Conservation (phyloP, 306 rosid genomes). For the Sicyos baderoa region DNA sequence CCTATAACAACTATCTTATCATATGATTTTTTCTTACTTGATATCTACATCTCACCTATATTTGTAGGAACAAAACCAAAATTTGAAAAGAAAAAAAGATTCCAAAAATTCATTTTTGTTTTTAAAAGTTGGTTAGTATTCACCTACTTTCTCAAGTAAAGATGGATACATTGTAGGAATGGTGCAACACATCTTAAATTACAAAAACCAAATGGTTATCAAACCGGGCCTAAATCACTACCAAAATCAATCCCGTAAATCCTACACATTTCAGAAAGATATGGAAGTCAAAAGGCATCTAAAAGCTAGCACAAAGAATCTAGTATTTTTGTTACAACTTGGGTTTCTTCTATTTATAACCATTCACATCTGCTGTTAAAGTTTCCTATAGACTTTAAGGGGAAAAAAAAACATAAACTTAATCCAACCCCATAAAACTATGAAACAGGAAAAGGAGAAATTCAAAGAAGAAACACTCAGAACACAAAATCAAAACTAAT, state of each 20-base stretch:
- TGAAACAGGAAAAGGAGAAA: background rate
- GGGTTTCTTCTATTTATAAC: background rate
- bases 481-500: background rate
- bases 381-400: background rate
- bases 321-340: background rate
- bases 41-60: too few species aligned
- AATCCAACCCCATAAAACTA: background rate
- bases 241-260: background rate
- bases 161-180: too few species aligned
- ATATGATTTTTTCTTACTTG: too few species aligned
- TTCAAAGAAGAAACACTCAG: background rate
- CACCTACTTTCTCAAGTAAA: too few species aligned
- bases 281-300: background rate
- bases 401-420: background rate
- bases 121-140: too few species aligned
- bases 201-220: too few species aligned
- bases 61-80: too few species aligned
- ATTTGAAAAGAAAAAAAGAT: too few species aligned
- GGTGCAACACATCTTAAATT: too few species aligned
- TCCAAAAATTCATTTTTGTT: too few species aligned
- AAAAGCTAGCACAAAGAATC: background rate
- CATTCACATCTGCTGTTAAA: background rate
- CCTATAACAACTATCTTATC: too few species aligned
- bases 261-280: background rate
- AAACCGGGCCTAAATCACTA: background rate